Conservation (phyloP, 805 yeast species). For the Pichia heedii region DNA sequence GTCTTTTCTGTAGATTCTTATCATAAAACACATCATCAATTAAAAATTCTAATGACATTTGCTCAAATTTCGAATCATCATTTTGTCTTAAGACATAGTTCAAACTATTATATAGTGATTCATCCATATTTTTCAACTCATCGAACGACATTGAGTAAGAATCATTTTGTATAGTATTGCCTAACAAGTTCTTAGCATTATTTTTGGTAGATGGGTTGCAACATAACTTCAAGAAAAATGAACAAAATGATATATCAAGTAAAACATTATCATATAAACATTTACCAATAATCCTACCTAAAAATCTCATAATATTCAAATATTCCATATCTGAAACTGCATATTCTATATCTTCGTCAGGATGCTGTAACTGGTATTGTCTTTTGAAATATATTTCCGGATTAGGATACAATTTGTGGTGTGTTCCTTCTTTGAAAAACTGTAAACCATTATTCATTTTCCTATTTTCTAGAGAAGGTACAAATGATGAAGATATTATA, state of each 20-base stretch:
- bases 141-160: conserved; percentile 55
- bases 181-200: conserved; percentile 11
- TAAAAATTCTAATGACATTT: conserved; percentile 59
- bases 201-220: conserved; percentile 25
- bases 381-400: conserved; percentile 33
- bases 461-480: conserved; percentile 24
- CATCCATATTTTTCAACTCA: conserved; percentile 67
- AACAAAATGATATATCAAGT: conserved; percentile 77
- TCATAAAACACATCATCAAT: conserved; percentile 39
- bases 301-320: conserved; percentile 38
- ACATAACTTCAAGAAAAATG: conserved; percentile 71
- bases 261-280: conserved; percentile 78
- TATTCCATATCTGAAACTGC: conserved; percentile 17
- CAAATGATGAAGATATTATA: conserved; percentile 61
- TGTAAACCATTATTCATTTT: conserved; percentile 18
- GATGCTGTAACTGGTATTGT: conserved; percentile 19
- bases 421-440: conserved; percentile 35
- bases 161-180: conserved; percentile 11
- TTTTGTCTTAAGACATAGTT: conserved; percentile 50
- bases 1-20: conserved; percentile 11
- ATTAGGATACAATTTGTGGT: conserved; percentile 68
- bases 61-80: conserved; percentile 42
- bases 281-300: conserved; percentile 82
- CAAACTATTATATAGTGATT: conserved; percentile 54
- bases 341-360: conserved; percentile 22